Conservation (phyloP, 1,284 basidiomycete genomes). For the Porodaedalea pini region DNA sequence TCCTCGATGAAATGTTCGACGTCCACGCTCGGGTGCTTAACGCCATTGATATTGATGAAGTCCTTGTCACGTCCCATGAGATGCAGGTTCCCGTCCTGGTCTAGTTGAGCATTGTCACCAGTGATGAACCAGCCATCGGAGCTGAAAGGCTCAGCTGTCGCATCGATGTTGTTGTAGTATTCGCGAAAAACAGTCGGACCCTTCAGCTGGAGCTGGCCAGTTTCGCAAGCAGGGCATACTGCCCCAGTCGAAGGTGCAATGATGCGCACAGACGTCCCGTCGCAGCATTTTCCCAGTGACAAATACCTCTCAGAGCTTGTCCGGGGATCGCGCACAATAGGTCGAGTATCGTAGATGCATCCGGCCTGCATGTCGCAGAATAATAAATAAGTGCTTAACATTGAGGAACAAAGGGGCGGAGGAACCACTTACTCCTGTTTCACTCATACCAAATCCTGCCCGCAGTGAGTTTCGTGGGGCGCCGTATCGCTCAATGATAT, state of each 20-base stretch:
- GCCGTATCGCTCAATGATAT: conserved; percentile 32
- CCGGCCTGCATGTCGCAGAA: conserved; percentile 17
- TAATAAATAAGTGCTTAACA: background rate
- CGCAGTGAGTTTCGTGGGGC: conserved; percentile 33
- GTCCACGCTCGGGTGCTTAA: conserved; percentile 41
- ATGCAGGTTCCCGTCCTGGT: conserved; percentile 36
- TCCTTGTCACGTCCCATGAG: conserved; percentile 44
- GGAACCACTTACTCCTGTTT: conserved; percentile 40
- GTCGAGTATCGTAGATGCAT: conserved; percentile 33
- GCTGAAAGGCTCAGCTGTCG: conserved; percentile 37
- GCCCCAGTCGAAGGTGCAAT: conserved; percentile 32
- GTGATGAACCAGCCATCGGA: conserved; percentile 42
- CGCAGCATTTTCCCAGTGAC: conserved; percentile 25
- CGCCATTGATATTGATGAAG: conserved; percentile 43
- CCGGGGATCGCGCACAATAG: conserved; percentile 21
- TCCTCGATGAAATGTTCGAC: conserved; percentile 40
- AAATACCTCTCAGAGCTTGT: conserved; percentile 29
- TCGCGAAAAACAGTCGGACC: conserved; percentile 38
- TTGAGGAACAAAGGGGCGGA: background rate
- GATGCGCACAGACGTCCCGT: conserved; percentile 22
- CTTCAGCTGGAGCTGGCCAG: conserved; percentile 38
- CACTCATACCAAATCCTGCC: conserved; percentile 45
- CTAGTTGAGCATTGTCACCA: conserved; percentile 38
- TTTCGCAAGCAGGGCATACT: conserved; percentile 28
- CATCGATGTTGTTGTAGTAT: conserved; percentile 40